phyloP scores from a whole-genome alignment of 805 yeast genomes.

The Sungouiozyma ichnusensis region DNA sequence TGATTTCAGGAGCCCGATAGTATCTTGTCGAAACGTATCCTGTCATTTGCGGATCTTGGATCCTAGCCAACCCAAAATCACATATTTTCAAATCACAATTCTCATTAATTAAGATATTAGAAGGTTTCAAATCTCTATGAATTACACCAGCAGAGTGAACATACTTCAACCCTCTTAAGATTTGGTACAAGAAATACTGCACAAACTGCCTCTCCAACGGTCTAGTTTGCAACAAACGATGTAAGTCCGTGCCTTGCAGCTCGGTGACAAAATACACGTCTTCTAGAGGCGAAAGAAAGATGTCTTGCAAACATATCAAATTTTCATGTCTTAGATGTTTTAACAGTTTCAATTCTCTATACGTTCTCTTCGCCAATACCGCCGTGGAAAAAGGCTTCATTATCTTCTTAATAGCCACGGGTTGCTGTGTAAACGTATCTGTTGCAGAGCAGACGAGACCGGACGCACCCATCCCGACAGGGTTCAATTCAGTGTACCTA shows the following conservation, averaged over 20 bases:
- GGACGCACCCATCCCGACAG: slow-evolving; percentile 99
- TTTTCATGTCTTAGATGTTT: slow-evolving; percentile 94
- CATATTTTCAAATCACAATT: slow-evolving; percentile 86
- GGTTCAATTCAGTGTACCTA: slow-evolving; percentile 83
- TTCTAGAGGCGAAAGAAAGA: slow-evolving; percentile 86
- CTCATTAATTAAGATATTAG: slow-evolving; percentile 75
- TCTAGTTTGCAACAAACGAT: slow-evolving; percentile 78
- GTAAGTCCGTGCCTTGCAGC: slow-evolving; percentile 92
- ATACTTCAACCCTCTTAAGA: slow-evolving; percentile 77
- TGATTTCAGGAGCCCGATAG: slow-evolving; percentile 96
- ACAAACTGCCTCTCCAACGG: slow-evolving; percentile 94
- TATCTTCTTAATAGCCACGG: slow-evolving; percentile 94
- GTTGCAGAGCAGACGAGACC: slow-evolving; percentile 96
- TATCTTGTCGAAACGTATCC: slow-evolving; percentile 94
- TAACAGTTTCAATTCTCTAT: slow-evolving; percentile 85
- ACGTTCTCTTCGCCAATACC: slow-evolving; percentile 91
- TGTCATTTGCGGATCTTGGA: slow-evolving; percentile 98
- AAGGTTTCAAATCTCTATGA: slow-evolving; percentile 81
- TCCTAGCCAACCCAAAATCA: slow-evolving; percentile 91
- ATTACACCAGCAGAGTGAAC: slow-evolving; percentile 90
- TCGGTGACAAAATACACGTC: slow-evolving; percentile 96
- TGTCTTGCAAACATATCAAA: slow-evolving; percentile 84
- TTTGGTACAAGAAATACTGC: slow-evolving; percentile 93
- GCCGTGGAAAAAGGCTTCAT: slow-evolving; percentile 96
- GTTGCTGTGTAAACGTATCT: slow-evolving; percentile 81